Evolutionary conservation across 2,329 filamentous ascomycete species (phyloP).

Genomic region (Tolypocladium paradoxum): DNA sequence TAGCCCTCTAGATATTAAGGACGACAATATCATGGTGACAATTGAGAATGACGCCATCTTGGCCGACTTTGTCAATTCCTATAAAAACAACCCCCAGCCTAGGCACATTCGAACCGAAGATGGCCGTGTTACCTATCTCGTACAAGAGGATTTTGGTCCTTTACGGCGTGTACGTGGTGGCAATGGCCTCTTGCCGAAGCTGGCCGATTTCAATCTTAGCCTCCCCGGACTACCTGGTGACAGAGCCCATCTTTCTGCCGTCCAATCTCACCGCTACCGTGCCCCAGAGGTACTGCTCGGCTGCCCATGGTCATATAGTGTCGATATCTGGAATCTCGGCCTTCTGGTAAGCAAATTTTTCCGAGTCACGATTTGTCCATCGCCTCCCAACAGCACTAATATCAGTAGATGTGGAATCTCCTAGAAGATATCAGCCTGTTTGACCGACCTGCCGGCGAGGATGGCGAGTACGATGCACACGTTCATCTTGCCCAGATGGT

Average conservation of each 20-base stretch:
- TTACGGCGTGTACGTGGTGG: no score
- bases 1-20: slow-evolving; percentile 8
- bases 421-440: slow-evolving; percentile 10
- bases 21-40: slow-evolving; percentile 12
- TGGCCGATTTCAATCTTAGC: slow-evolving; percentile 9
- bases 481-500: slow-evolving; percentile 12
- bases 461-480: slow-evolving; percentile 12
- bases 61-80: slow-evolving; percentile 1
- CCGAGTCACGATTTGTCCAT: no score
- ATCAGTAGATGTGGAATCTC: slow-evolving; percentile 12
- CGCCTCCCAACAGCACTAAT: not conserved
- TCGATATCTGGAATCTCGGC: slow-evolving; percentile 11
- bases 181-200: slow-evolving; percentile 4
- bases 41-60: slow-evolving; percentile 8
- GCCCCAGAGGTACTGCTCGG: slow-evolving; percentile 14
- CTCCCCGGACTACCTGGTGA: slow-evolving; percentile 5
- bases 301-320: slow-evolving; percentile 9
- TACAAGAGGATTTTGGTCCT: slow-evolving; percentile 8
- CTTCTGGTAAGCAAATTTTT: slow-evolving; percentile 6
- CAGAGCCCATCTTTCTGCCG: slow-evolving; percentile 6
- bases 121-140: slow-evolving; percentile 7
- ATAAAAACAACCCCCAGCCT: not conserved
- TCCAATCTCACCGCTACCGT: slow-evolving; percentile 11
- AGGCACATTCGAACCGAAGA: slow-evolving; percentile 4
- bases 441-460: slow-evolving; percentile 5